phyloP scores from a whole-genome alignment of 148 eudicot genomes.

The Rhododendron ferrugineum region DNA sequence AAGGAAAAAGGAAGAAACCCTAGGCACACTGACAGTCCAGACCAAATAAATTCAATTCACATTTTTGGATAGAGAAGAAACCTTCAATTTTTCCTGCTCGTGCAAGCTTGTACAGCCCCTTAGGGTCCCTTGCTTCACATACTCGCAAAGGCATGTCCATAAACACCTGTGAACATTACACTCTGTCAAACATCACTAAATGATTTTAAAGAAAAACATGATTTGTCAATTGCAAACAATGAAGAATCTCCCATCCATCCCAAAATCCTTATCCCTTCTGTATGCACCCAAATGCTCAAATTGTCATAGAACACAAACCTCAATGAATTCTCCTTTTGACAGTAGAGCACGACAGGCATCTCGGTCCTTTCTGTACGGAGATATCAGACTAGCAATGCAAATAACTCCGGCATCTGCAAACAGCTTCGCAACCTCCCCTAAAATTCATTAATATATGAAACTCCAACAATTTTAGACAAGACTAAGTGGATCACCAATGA shows the following conservation, averaged over 20 bases:
- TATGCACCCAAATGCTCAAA: conserved; percentile 10
- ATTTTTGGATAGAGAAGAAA: conserved; percentile 12
- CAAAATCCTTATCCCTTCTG: neutral
- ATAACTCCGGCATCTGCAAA: conserved; percentile 93
- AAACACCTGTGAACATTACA: conserved; percentile 57
- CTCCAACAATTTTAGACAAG: neutral
- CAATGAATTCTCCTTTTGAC: conserved; percentile 60
- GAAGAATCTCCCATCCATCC: neutral
- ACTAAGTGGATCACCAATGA: neutral
- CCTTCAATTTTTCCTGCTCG: conserved; percentile 94
- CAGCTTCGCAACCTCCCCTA: conserved; percentile 97
- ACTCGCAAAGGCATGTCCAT: conserved; percentile 86
- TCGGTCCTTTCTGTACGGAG: conserved; percentile 84
- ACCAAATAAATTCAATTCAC: neutral
- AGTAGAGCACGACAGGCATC: conserved; percentile 69
- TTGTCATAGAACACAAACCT: conserved; percentile 34
- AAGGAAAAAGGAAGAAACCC: neutral
- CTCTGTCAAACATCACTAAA: neutral
- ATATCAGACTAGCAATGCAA: conserved; percentile 94
- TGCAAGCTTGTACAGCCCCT: conserved; percentile 94
- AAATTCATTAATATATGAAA: conserved; percentile 5
- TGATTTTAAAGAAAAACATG: neutral
- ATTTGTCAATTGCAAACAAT: conserved; percentile 7
- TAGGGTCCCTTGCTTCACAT: conserved; percentile 95
- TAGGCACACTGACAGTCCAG: neutral